Conservation (phyloP, 345 rosid species). For the Brassica incana region DNA sequence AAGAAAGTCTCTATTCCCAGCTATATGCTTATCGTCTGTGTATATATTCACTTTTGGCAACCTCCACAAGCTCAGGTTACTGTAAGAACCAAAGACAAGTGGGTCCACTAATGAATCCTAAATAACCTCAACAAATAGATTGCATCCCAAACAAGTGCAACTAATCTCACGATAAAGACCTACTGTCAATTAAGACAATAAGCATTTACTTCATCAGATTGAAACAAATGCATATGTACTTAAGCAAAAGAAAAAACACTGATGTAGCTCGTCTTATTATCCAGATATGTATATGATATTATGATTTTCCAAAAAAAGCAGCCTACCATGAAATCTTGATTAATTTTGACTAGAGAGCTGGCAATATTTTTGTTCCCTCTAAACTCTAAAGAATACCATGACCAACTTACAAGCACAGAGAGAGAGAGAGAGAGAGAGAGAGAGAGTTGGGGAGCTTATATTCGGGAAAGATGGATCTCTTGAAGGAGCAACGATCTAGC, state of each 20-base stretch:
- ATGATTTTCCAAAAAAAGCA: conserved; percentile 6
- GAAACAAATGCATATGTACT: conserved; percentile 10
- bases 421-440: not conserved
- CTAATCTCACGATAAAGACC: not conserved
- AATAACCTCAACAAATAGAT: not conserved
- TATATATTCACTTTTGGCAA: not conserved
- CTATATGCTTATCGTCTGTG: not conserved
- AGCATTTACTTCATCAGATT: not conserved
- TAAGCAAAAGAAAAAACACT: not conserved
- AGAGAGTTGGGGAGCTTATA: conserved; percentile 18
- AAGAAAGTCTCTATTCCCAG: not conserved
- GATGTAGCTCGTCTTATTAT: not conserved
- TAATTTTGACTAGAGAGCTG: not conserved
- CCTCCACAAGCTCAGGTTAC: conserved; percentile 10
- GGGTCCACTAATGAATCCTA: not conserved
- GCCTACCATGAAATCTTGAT: conserved; percentile 20
- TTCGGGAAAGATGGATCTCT: no score
- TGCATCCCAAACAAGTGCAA: not conserved
- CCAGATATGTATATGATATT: not conserved
- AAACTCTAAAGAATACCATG: conserved; percentile 15
- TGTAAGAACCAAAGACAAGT: not conserved
- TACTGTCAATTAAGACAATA: conserved; percentile 3
- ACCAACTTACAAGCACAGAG: not conserved
- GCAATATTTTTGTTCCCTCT: conserved; percentile 12
- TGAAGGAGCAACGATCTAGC: conserved; percentile 54